These are phyloP conservation scores for Perilla frutescens DNA, from an alignment of 257 asterid species.

Conservation along the genomic window DNA sequence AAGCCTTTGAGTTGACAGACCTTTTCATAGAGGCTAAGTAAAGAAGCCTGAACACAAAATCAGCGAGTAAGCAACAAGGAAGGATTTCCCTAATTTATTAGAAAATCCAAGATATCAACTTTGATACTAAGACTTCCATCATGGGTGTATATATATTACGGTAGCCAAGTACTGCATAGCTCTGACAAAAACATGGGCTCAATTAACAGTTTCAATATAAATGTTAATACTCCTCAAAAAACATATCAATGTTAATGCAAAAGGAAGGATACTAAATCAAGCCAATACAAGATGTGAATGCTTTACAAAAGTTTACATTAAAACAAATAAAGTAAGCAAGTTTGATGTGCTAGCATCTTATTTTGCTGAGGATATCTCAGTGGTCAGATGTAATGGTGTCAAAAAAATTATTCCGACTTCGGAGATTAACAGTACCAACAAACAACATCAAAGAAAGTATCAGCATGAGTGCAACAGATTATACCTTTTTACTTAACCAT, in stretches of 20 bases:
- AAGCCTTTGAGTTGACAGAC: conserved; percentile 72
- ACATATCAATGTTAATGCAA: not conserved
- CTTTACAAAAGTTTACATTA: not conserved
- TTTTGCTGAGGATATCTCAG: not conserved
- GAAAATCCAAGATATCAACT: not conserved
- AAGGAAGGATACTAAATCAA: not conserved
- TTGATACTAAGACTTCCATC: not conserved
- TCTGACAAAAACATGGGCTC: not conserved
- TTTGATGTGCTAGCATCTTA: not conserved
- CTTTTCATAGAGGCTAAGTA: conserved; percentile 62
- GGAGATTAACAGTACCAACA: not conserved
- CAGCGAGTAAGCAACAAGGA: conserved; percentile 24
- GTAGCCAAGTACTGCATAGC: not conserved
- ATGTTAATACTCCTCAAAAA: too few species aligned
- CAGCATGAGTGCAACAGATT: not conserved
- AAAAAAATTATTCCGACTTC: not conserved
- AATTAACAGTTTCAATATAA: not conserved
- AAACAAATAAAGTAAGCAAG: not conserved
- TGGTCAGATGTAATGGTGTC: not conserved
- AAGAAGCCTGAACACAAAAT: conserved; percentile 70
- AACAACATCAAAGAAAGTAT: not conserved
- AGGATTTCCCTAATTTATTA: not conserved
- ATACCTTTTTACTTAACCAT: conserved; percentile 85
- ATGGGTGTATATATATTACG: not conserved
- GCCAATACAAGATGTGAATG: not conserved